Evolutionary conservation across 441 rosid species (phyloP).

Genomic region (Pelargonium cotyledonis): DNA sequence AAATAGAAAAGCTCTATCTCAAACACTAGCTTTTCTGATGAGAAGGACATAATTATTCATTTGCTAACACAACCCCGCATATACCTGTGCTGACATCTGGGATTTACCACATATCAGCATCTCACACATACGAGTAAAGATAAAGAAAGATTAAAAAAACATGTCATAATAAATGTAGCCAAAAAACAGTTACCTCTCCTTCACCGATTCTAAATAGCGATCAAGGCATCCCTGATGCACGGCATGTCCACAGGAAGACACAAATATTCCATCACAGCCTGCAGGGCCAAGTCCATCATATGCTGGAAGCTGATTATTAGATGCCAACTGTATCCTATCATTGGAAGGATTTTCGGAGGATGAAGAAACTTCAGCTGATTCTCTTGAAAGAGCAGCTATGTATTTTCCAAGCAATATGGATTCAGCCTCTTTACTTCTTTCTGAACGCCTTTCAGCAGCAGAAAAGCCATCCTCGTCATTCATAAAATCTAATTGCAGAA

Average conservation of each 20-base stretch:
- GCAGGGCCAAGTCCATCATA: conserved; percentile 68
- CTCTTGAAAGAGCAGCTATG: conserved; percentile 41
- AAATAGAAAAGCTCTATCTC: neutral
- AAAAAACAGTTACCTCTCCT: conserved; percentile 61
- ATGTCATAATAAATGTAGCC: neutral
- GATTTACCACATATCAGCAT: neutral
- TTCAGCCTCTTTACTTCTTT: conserved; percentile 32
- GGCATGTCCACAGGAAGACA: conserved; percentile 96
- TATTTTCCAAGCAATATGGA: conserved; percentile 47
- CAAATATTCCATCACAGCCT: conserved; percentile 83
- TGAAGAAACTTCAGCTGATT: conserved; percentile 34
- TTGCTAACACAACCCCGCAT: neutral
- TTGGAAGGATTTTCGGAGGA: conserved; percentile 35
- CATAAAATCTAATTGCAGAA: conserved; percentile 23
- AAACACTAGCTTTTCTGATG: conserved; percentile 4
- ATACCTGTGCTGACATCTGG: neutral
- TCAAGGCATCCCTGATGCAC: conserved; percentile 92
- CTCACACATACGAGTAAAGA: neutral
- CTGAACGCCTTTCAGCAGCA: conserved; percentile 30
- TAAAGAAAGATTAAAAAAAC: neutral
- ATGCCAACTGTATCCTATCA: conserved; percentile 28
- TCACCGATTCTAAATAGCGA: conserved; percentile 74
- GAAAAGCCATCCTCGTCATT: conserved; percentile 26
- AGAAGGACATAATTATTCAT: neutral
- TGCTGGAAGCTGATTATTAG: conserved; percentile 28